Base-by-base conservation (phyloP, 495 filamentous ascomycete genomes). In the Rhypophila decipiens region DNA sequence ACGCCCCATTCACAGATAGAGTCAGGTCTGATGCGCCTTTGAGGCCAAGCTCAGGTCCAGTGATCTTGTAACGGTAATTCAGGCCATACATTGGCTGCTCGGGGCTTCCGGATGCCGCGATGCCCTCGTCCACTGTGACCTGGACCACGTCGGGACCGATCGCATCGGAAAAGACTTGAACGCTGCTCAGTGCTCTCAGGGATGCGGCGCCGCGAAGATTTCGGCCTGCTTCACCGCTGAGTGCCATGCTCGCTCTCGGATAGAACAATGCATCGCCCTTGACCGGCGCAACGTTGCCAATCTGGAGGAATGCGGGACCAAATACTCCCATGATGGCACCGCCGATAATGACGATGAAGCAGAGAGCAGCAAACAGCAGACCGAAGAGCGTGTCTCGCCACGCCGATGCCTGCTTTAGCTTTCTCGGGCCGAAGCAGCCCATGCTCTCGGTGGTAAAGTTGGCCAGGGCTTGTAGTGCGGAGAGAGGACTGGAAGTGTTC, bases 371-470 rank as follows among this genome's bases (percentile, higher is more conserved):
- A 19, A 49, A 20, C 4, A 42, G 3, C 17, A 42, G n/a, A 13
- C 46, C 46, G 4, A 36, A 49, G 8, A 36, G 12, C 4, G 20
- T 22, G 27, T 49, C 46, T 27, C 29, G 46, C 46, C 46, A 49
- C 4, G 46, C 42, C 10, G 46, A 38, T 10, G 24, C 27, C 19
- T n/a, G 42, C 12, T 9, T 21, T 10, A 1, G n/a, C 7, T 7
- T 44, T 18, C 27, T 31, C 17, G 12, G 42, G n/a, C 42, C 24
- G 20, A 34, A 49, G 12, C 18, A 42, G 3, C 46, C 46, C 46
- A 49, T 49, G 38, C 46, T 49, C 27, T 42, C 46, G 17, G 21
- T 24, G 24, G 38, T 42, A 19, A 42, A 42, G 46, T 12, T 36
- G 17, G 15, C 12, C n/a, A 49, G 33, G 7, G 46, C 46, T 13